Base-by-base conservation (phyloP, 768 basidiomycete species). In the Tylopilus cervinicoccineus region DNA sequence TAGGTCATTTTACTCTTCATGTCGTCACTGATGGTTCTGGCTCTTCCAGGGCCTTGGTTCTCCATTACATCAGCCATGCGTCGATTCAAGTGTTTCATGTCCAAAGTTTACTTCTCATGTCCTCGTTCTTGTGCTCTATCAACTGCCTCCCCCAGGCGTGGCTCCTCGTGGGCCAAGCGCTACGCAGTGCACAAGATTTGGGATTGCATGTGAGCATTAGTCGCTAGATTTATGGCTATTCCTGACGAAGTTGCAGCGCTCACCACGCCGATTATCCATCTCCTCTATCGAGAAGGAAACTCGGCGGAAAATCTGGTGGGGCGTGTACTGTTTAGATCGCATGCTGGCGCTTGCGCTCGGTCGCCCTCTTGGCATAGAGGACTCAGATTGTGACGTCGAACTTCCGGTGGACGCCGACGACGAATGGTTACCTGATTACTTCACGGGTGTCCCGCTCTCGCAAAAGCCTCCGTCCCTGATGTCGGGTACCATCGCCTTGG, bases 121-220 rank as follows among this genome's bases (percentile, higher is more conserved):
- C 92, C 43, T 86, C 91, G 2, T 94, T 93, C 72, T 74, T 95
- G 51, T 93, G 92, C 63, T 92, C 91, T 45, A 78, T 94, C 57
- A 95, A 95, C 61, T 93, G 92, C 62, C 79, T 95, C 43, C 93
- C 93, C 3, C 93, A 93, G 69, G 90, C 92, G 26, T 95, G 93
- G 93, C 80, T 94, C 53, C 76, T 93, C 48, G 80, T 93, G 46
- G 93, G 93, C 36, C 93, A 94, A 65, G 93, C 89, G 20, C 81
- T 95, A 39, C 82, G 93, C 50, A 83, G 83, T 50, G 92, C 88
- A 4, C 93, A 94, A 66, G 93, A 95, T 70, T 75, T 94, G 34
- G 93, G 93, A 38, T 77, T 95, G 57, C 93, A 94, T 71, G 91
- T 93, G 70, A 75, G 89, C 64, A 41, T 50, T 22, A 16, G n/a